Base-by-base conservation (phyloP, 2,329 filamentous ascomycete species). In the Massarina eburnea region DNA sequence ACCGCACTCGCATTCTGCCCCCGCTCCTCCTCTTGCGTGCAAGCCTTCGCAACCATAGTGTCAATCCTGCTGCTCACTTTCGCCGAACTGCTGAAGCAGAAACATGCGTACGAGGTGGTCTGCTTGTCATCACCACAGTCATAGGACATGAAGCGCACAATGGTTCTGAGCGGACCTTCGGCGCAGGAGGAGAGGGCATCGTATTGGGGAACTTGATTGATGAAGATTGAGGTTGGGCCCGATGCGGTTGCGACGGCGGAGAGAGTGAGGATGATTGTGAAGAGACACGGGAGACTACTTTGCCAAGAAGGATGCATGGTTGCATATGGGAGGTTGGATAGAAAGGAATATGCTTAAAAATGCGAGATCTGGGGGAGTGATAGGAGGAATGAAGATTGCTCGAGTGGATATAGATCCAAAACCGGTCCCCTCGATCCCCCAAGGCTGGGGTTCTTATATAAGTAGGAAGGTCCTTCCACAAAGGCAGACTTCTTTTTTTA, bases 81-180 rank as follows among this genome's bases (percentile, higher is more conserved):
- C n/a, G 46, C 34, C 0, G 51, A 57, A n/a, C 46, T 51, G 7
- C 29, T 18, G 18, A 40, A 51, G 39, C 56, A 57, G 38, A 59
- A 59, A 36, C 56, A 59, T 2, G 42, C 48, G 19, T 46, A 59
- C 9, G 56, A 59, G 14, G 56, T 59, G 9, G 37, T 47, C 26
- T 26, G 14, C 0, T 43, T 49, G 7, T 38, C 56, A 35, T 59
- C 56, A 10, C 56, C 54, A 37, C 56, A 59, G 8, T 48, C 54
- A 35, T 40, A 46, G 8, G n/a, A 27, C 56, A 59, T 59, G 33
- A 49, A 40, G 12, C 56, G 49, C 8, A 59, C 56, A 18, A 57
- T 49, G 4, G 46, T 44, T 3, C 54, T 55, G 21, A 57, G 32
- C 35, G 55, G 20, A 7, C 12, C 8, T 27, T 57, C 56, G 15